phyloP scores from a whole-genome alignment of 1,284 basidiomycete species.

The Irpex sp. region DNA sequence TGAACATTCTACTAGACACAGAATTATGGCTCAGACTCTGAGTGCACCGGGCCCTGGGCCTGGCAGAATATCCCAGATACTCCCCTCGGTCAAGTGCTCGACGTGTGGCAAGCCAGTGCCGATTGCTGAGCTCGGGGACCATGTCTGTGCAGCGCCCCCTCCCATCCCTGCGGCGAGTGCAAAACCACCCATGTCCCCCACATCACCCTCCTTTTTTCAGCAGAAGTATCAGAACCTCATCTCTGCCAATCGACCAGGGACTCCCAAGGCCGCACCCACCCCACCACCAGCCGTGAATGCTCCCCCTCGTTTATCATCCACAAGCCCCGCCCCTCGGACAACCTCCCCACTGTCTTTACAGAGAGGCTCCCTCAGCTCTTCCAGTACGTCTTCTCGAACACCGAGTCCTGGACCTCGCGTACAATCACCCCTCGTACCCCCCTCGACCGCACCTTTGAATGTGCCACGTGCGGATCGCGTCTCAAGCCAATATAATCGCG shows the following conservation, averaged over 20 bases:
- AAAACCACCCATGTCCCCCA: slow-evolving; percentile 31
- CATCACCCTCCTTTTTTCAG: slow-evolving; percentile 23
- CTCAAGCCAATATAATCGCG: slow-evolving; percentile 7
- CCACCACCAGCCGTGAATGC: slow-evolving; percentile 15
- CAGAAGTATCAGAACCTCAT: slow-evolving; percentile 26
- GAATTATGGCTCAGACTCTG: slow-evolving; percentile 41
- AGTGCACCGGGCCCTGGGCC: slow-evolving; percentile 26
- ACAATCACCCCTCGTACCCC: slow-evolving; percentile 10
- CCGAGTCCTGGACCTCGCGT: neutral
- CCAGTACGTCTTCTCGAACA: neutral
- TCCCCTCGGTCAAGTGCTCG: slow-evolving; percentile 83
- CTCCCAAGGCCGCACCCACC: slow-evolving; percentile 19
- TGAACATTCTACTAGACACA: neutral
- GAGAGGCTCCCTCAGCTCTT: neutral
- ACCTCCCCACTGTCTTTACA: neutral
- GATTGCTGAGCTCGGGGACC: slow-evolving; percentile 68
- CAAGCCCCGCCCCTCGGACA: neutral
- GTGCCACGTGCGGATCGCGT: slow-evolving; percentile 8
- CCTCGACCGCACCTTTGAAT: slow-evolving; percentile 9
- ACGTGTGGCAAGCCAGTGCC: slow-evolving; percentile 68
- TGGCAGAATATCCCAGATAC: slow-evolving; percentile 64
- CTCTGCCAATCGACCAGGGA: slow-evolving; percentile 19
- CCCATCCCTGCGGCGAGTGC: slow-evolving; percentile 34
- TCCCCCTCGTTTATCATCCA: slow-evolving; percentile 4
- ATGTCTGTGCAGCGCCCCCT: slow-evolving; percentile 56